Percentiles rank a stretch among this genome's conserved stretches.
These are phyloP conservation scores for Mycena polygramma DNA, from an alignment of 768 basidiomycete species.

Conservation along the genomic window DNA sequence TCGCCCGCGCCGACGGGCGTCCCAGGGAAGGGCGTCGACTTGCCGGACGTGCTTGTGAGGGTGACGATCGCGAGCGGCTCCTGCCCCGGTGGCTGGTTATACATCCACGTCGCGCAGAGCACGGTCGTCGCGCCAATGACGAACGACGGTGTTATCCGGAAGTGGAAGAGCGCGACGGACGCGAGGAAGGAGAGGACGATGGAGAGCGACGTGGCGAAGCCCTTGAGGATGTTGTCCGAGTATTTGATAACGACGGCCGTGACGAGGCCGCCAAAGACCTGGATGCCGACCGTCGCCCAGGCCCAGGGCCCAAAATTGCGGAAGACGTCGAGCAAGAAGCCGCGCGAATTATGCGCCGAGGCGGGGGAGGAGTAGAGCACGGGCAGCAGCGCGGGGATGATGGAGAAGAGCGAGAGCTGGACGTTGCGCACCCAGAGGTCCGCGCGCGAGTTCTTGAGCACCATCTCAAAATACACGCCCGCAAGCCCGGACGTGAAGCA, in stretches of 20 bases:
- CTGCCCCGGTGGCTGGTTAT: conserved; percentile 78
- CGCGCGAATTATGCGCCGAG: conserved; percentile 56
- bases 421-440: conserved; percentile 94
- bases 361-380: conserved; percentile 66
- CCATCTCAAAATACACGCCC: conserved; percentile 96
- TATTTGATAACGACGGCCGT: conserved; percentile 98
- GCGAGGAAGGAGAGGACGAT: conserved; percentile 97
- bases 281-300: conserved; percentile 90
- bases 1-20: conserved; percentile 61
- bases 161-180: conserved; percentile 91
- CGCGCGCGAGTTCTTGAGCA: conserved; percentile 84
- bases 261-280: conserved; percentile 93
- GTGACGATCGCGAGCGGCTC: conserved; percentile 42
- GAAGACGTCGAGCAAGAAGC: conserved; percentile 74
- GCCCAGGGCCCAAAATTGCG: conserved; percentile 95
- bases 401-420: conserved; percentile 89
- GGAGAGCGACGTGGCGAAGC: conserved; percentile 95
- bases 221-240: conserved; percentile 94
- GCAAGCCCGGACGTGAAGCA: conserved; percentile 93
- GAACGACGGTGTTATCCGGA: conserved; percentile 89
- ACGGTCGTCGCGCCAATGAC: conserved; percentile 89
- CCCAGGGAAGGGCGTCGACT: conserved; percentile 45
- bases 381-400: conserved; percentile 89
- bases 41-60: conserved; percentile 42
- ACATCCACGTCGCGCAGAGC: conserved; percentile 92